Evolutionary conservation across 2,329 filamentous ascomycete genomes (phyloP), one percentile per base, ranked within the genome.

Genomic region (Fusarium decemcellulare): DNA sequence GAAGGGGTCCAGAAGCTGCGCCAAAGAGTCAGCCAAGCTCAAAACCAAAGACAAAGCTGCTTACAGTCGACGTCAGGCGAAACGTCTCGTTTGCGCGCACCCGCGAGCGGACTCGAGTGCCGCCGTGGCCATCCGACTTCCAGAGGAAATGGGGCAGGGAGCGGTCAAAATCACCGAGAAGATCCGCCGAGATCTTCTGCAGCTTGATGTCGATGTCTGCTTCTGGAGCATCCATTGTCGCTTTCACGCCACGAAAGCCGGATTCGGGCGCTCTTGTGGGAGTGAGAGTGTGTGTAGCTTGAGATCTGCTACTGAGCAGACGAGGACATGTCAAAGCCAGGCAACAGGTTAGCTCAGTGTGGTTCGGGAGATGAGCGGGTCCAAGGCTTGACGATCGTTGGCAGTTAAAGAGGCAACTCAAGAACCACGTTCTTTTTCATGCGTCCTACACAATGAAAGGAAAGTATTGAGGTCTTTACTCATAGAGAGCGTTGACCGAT

Each of bases 1-100:
- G 73, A 98, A 99, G 2, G 92, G 90, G 72, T 98, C 94, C 52
- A 99, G 88, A 6, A 87, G 78, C 84, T 86, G 32, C 3, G 52
- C 2, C 37, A 15, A 37, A 51, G 23, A 6, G 40, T 71, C 4
- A 71, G 64, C 12, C 15, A 6, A 12, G 9, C 8, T 14, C 6
- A 4, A 15, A 14, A 11, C 8, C 8, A 27, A 14, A 11, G 16
- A 4, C 2, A 4, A 10, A 10, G 10, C 27, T 10, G 11, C 73
- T 75, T 72, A 89, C 87, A 68, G 81, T 76, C 16, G 81, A 82
- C 16, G 84, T 83, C 40, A 88, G 74, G 55, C 85, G 81, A 42
- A 81, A 76, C 3, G 83, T 84, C 72, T 89, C 87, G 56, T 82
- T 80, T 9, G 81, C 77, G 29, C 84, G 83, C 39, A 89, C 86